Conservation (phyloP, 2,329 filamentous ascomycete species). For the Aspergillus ustus region DNA sequence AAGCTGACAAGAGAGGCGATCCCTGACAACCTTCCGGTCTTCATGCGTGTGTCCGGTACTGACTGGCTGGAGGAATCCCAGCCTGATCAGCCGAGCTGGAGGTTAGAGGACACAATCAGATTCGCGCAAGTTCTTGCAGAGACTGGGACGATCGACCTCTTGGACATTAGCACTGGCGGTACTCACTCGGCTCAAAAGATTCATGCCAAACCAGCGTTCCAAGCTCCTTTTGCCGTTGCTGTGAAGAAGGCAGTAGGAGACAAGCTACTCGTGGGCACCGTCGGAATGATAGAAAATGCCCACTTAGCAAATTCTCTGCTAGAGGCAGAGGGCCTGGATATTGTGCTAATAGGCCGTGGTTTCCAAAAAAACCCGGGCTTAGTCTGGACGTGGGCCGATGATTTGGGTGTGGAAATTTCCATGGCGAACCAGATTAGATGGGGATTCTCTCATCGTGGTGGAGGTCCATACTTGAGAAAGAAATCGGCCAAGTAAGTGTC, state of each 20-base stretch:
- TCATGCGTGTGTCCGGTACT: conserved; percentile 72
- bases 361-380: conserved; percentile 83
- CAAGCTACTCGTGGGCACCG: conserved; percentile 71
- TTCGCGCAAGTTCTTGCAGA: conserved; percentile 47
- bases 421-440: conserved; percentile 73
- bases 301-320: conserved; percentile 69
- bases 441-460: conserved; percentile 49
- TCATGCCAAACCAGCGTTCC: conserved; percentile 65
- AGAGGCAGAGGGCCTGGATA: conserved; percentile 61
- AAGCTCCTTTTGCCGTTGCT: conserved; percentile 71
- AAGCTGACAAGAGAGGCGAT: conserved; percentile 66
- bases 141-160: conserved; percentile 48
- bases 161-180: conserved; percentile 53
- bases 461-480: conserved; percentile 22
- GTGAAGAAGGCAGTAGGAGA: conserved; percentile 75
- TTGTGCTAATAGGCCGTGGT: conserved; percentile 73
- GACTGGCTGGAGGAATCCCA: conserved; percentile 73
- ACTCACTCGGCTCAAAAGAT: conserved; percentile 57
- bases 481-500: not conserved
- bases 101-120: conserved; percentile 64
- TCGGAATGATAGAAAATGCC: conserved; percentile 73
- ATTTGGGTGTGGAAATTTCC: conserved; percentile 71
- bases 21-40: conserved; percentile 70
- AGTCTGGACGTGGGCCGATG: conserved; percentile 72
- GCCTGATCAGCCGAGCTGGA: conserved; percentile 69